phyloP scores from a whole-genome alignment of 225 moss, liverwort and hornwort genomes.

The Neckera pumila region DNA sequence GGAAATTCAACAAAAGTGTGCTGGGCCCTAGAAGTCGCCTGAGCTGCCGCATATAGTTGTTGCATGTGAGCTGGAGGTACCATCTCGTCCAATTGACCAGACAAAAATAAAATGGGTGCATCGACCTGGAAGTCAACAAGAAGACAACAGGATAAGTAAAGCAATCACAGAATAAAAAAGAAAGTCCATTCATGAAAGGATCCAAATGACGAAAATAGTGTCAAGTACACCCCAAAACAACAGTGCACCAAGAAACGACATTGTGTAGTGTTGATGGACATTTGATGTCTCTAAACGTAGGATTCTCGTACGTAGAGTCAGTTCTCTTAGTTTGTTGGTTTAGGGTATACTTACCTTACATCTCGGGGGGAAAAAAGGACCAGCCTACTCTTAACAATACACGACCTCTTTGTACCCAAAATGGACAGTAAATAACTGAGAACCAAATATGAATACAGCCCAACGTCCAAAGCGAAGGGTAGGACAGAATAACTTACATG shows the following conservation, averaged over 20 bases:
- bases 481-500: constrained; percentile 32
- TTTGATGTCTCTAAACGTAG: neutral
- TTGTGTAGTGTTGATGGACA: neutral
- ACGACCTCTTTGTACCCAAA: neutral
- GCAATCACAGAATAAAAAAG: neutral
- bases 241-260: neutral
- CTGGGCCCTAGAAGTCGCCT: constrained; percentile 23
- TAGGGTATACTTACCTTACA: neutral
- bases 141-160: neutral
- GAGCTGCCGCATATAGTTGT: constrained; percentile 45
- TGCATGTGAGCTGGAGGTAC: constrained; percentile 90
- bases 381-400: neutral
- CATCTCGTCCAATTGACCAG: constrained; percentile 89
- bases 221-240: neutral
- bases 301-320: no score
- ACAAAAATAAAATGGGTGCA: constrained; percentile 69
- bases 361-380: neutral
- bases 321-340: neutral
- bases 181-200: neutral
- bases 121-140: constrained; percentile 35
- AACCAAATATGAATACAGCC: neutral
- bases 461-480: neutral
- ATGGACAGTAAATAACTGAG: neutral
- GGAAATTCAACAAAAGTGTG: constrained; percentile 72
- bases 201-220: neutral